A percentile compares a stretch with the other conserved stretches of the same genome.
These are phyloP conservation scores for Harringtonia aguacate DNA, from an alignment of 2,329 filamentous ascomycete species.

Conservation along the genomic window DNA sequence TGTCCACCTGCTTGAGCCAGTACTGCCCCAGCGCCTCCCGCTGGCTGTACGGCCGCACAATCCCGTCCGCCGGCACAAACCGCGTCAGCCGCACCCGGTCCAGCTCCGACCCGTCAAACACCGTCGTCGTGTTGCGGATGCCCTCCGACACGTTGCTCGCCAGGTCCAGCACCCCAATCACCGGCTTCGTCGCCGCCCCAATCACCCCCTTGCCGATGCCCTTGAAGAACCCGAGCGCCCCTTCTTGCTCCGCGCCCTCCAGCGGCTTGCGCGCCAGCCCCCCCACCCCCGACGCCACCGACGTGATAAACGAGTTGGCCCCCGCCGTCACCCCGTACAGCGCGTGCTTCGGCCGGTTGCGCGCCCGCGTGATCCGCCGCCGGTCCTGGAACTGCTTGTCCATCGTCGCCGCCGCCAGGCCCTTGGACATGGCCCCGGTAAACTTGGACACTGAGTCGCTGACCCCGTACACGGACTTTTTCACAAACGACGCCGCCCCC, in stretches of 20 bases:
- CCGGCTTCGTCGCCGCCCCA: slow-evolving; percentile 91
- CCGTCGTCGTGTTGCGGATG: slow-evolving; percentile 95
- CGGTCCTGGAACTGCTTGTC: slow-evolving; percentile 99
- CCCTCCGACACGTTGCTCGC: slow-evolving; percentile 95
- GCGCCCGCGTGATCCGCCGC: slow-evolving; percentile 80
- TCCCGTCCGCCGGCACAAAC: slow-evolving; percentile 84
- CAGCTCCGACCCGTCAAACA: slow-evolving; percentile 89
- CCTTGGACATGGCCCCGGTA: slow-evolving; percentile 94
- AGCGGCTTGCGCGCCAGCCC: slow-evolving; percentile 88
- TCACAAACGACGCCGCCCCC: slow-evolving; percentile 91
- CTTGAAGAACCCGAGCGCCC: slow-evolving; percentile 90
- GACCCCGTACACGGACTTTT: slow-evolving; percentile 97
- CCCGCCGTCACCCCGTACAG: slow-evolving; percentile 92
- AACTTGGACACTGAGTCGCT: slow-evolving; percentile 97
- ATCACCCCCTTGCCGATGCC: slow-evolving; percentile 92
- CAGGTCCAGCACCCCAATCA: slow-evolving; percentile 92
- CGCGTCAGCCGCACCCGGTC: slow-evolving; percentile 90
- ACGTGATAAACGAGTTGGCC: slow-evolving; percentile 88
- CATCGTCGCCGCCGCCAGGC: slow-evolving; percentile 84
- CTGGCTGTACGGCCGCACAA: slow-evolving; percentile 88
- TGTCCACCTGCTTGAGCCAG: slow-evolving; percentile 97
- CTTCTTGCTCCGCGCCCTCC: slow-evolving; percentile 92
- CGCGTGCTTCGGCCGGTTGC: slow-evolving; percentile 94
- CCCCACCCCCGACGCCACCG: slow-evolving; percentile 85
- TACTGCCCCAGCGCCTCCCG: slow-evolving; percentile 94